Base-by-base conservation (phyloP, 1,284 basidiomycete genomes). In the Fomitiporia mediterranea region DNA sequence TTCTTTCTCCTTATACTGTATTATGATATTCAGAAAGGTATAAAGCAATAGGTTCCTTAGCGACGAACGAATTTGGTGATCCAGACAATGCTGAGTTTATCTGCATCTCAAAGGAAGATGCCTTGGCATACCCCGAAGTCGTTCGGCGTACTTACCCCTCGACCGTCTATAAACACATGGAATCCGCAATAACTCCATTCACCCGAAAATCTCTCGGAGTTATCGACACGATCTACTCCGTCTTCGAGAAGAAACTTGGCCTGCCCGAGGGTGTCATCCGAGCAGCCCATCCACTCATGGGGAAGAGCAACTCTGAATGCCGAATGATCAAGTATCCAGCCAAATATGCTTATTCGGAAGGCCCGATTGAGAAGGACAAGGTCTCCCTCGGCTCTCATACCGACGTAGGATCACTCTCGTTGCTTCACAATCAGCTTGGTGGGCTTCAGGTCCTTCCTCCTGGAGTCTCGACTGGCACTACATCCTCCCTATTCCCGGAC, bases 381-480 rank as follows among this genome's bases (percentile, higher is more conserved):
- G 70, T 70, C 13, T 70, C 71, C 0, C 63, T 82, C 17, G 80
- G 79, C 8, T 75, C 77, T 4, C 82, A 83, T 64, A 83, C 73
- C 3, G 74, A 76, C 60, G 73, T 75, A 57, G 73, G 73, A 19
- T 72, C 71, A 13, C 62, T 74, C 77, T 80, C 82, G 0, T 80
- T 86, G 69, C 69, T 87, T 50, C 82, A 85, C 49, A 88, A 88
- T 66, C 77, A 77, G 11, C 75, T 89, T 0, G 86, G 86, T 2
- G 87, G 87, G 0, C 69, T 90, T 7, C 87, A 89, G 63, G 84
- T 89, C 1, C 72, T 87, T 39, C 76, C 78, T 1, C 84, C 84
- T 0, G 81, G 2, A 70, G 76, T 9, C 74, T 80, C n/a, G 68
- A 75, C 21, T 89, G 86, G 86, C 81, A 82, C 61, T 89, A 86